A percentile compares a stretch with the other conserved stretches of the same genome.
phyloP scores from a whole-genome alignment of 352 stramenopile species.

The Phytopythium ostracodes region DNA sequence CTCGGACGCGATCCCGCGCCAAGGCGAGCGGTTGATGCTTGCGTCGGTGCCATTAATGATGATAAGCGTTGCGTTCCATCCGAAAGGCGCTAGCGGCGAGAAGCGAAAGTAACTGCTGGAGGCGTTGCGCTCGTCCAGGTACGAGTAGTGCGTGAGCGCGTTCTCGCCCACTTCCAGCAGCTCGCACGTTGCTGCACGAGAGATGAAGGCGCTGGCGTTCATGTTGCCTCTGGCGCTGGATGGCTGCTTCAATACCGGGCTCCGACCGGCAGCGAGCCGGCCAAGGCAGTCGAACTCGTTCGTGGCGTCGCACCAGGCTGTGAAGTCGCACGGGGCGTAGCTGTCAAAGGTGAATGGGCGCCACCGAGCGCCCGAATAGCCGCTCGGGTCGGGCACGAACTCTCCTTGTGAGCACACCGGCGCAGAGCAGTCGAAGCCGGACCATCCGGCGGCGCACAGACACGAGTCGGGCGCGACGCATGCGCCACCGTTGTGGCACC shows the following conservation, averaged over 20 bases:
- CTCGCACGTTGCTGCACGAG: constrained; percentile 24
- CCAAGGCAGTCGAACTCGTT: constrained; percentile 92
- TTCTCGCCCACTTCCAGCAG: constrained; percentile 85
- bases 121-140: constrained; percentile 76
- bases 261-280: constrained; percentile 26
- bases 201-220: constrained; percentile 4
- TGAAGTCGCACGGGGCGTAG: constrained; percentile 90
- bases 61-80: constrained; percentile 56
- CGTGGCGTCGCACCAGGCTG: constrained; percentile 89
- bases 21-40: constrained; percentile 19
- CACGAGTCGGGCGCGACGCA: constrained; percentile 95
- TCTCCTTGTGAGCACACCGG: constrained; percentile 93
- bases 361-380: constrained; percentile 49
- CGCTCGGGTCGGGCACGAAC: constrained; percentile 85
- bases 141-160: constrained; percentile 86
- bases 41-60: neutral
- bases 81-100: constrained; percentile 74
- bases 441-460: constrained; percentile 90
- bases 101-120: constrained; percentile 82
- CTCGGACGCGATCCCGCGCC: constrained; percentile 48
- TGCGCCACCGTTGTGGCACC: constrained; percentile 85
- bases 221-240: constrained; percentile 22
- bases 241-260: constrained; percentile 27
- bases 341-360: constrained; percentile 58
- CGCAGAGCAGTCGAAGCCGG: constrained; percentile 89